Evolutionary conservation across 768 basidiomycete species (phyloP).

Genomic region (Porpolomopsis calyptriformis): DNA sequence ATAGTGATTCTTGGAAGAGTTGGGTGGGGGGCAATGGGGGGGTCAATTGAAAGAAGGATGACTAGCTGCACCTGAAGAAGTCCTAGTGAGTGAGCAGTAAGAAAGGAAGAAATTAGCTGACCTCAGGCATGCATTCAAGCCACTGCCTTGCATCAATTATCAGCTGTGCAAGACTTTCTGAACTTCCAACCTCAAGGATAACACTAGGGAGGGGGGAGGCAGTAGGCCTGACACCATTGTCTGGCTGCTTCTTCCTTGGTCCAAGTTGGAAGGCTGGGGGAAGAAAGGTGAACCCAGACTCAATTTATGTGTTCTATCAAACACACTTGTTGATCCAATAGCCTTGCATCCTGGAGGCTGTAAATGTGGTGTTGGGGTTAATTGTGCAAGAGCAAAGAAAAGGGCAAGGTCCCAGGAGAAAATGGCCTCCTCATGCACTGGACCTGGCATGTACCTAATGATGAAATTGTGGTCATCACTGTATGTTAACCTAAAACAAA

Average conservation of each 20-base stretch:
- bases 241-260: conserved; percentile 11
- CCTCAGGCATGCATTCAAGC: conserved; percentile 13
- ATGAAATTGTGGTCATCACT: conserved; percentile 15
- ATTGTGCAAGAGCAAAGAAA: conserved; percentile 1
- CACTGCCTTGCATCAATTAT: conserved; percentile 13
- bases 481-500: conserved; percentile 13
- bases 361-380: neutral
- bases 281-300: conserved; percentile 2
- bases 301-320: conserved; percentile 8
- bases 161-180: conserved; percentile 13
- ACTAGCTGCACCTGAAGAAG: conserved; percentile 13
- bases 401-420: conserved; percentile 1
- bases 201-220: conserved; percentile 5
- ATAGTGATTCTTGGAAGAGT: conserved; percentile 9
- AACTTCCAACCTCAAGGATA: conserved; percentile 14
- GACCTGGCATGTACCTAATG: conserved; percentile 12
- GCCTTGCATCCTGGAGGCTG: neutral
- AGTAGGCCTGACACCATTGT: conserved; percentile 8
- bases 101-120: conserved; percentile 10
- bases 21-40: conserved; percentile 8
- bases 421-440: conserved; percentile 8
- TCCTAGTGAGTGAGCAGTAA: conserved; percentile 8
- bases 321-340: conserved; percentile 10
- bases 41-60: conserved; percentile 13
- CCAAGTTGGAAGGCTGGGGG: conserved; percentile 15